Conservation (phyloP, 1,139 yeast species). For the Yamadazyma jaroonii region DNA sequence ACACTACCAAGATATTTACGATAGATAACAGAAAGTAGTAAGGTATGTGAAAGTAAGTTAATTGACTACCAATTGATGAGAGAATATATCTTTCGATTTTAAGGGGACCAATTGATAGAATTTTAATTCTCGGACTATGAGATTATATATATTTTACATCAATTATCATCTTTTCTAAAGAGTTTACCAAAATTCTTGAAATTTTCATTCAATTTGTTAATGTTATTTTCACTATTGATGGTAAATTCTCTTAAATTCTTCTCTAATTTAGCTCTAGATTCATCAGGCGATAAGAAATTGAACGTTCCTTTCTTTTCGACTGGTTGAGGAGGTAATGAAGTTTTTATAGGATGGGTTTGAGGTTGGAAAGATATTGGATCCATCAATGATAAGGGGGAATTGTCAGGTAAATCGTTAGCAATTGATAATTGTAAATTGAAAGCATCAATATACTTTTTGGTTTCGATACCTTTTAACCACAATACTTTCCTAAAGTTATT, state of each 20-base stretch:
- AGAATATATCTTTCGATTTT: no score
- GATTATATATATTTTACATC: background rate
- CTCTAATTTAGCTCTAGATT: conserved; percentile 47
- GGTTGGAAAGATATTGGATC: conserved; percentile 1
- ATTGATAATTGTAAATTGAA: conserved; percentile 58
- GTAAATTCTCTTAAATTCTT: conserved; percentile 55
- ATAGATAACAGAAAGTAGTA: no score
- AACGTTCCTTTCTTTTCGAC: conserved; percentile 3
- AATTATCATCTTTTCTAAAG: conserved; percentile 44
- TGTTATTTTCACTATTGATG: conserved; percentile 51
- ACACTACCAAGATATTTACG: no score
- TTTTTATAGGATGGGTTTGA: background rate
- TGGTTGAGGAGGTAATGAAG: background rate
- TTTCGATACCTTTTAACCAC: conserved; percentile 50
- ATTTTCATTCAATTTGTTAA: conserved; percentile 58
- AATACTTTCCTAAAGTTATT: conserved; percentile 65
- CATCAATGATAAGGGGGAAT: conserved; percentile 16
- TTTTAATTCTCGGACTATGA: no score
- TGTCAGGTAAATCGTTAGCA: conserved; percentile 26
- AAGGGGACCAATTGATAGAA: no score
- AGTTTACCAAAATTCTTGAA: conserved; percentile 57
- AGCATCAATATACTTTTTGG: conserved; percentile 53
- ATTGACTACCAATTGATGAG: no score
- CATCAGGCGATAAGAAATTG: conserved; percentile 9
- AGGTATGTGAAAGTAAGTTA: no score